phyloP scores from a whole-genome alignment of 495 filamentous ascomycete species.

The Hyaloscypha finlandica region DNA sequence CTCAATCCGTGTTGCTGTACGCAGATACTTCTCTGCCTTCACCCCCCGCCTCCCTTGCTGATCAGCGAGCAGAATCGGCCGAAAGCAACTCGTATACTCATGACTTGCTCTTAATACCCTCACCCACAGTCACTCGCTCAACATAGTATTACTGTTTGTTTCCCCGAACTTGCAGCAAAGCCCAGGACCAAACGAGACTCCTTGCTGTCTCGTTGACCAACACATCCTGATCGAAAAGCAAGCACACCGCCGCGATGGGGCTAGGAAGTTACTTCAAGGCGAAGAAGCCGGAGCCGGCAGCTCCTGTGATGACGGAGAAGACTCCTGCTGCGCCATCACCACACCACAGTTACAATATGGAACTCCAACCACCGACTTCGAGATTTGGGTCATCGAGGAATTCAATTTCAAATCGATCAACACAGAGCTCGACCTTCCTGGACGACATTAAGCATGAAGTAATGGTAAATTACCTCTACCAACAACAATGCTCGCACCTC shows the following conservation, averaged over 20 bases:
- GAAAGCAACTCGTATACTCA: conserved; percentile 13
- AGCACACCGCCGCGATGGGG: conserved; percentile 51
- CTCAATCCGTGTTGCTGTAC: conserved; percentile 11
- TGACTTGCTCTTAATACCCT: conserved; percentile 23
- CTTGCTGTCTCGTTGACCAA: conserved; percentile 22
- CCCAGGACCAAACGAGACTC: conserved; percentile 14
- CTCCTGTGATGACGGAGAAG: conserved; percentile 30
- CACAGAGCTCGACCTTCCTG: conserved; percentile 56
- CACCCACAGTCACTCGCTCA: conserved; percentile 11
- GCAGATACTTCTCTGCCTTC: conserved; percentile 4
- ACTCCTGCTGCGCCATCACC: conserved; percentile 18
- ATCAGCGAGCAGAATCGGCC: background rate
- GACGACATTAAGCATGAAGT: conserved; percentile 82
- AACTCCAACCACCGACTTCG: conserved; percentile 48
- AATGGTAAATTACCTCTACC: conserved; percentile 81
- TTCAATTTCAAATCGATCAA: conserved; percentile 52
- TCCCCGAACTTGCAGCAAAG: background rate
- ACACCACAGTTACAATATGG: conserved; percentile 39
- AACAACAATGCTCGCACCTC: conserved; percentile 69
- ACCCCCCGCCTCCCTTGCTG: background rate
- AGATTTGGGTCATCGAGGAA: conserved; percentile 49
- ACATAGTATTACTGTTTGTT: background rate
- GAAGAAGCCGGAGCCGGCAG: conserved; percentile 42
- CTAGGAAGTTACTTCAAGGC: conserved; percentile 63
- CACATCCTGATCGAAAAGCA: conserved; percentile 18